phyloP scores from a whole-genome alignment of 441 rosid species.

The Pelargonium australe region DNA sequence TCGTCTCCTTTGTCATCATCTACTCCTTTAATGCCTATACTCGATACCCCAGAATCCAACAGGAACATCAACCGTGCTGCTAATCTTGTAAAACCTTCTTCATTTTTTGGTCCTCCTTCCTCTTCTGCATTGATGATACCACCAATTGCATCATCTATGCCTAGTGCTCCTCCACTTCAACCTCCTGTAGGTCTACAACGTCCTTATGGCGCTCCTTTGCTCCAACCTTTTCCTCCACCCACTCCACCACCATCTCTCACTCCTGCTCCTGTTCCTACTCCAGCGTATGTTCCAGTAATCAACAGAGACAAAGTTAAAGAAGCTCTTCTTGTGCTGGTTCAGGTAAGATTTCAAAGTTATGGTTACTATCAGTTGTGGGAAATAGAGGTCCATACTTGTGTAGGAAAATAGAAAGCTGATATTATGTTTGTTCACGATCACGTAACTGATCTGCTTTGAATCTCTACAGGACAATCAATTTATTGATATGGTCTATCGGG shows the following conservation, averaged over 20 bases:
- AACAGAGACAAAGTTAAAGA: constrained; percentile 71
- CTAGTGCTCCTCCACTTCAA: constrained; percentile 53
- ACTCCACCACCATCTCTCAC: constrained; percentile 78
- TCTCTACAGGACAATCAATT: constrained; percentile 62
- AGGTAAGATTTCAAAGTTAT: constrained; percentile 47
- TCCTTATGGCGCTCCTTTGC: constrained; percentile 68
- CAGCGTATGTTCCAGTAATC: constrained; percentile 38
- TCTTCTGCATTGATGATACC: constrained; percentile 33
- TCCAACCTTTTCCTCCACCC: constrained; percentile 95
- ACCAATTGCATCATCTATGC: constrained; percentile 40
- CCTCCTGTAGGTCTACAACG: constrained; percentile 48
- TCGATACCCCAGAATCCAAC: constrained; percentile 38
- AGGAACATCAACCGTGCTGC: constrained; percentile 35
- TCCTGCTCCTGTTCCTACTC: constrained; percentile 35
- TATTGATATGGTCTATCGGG: constrained; percentile 67
- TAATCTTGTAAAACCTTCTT: constrained; percentile 67
- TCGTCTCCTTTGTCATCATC: constrained; percentile 41
- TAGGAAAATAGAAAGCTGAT: not conserved
- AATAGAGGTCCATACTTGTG: too few species aligned
- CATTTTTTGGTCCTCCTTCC: constrained; percentile 53
- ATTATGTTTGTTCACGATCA: not conserved
- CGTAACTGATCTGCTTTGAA: not conserved
- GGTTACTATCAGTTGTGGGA: constrained; percentile 3
- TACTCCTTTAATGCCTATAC: constrained; percentile 40
- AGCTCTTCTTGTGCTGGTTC: constrained; percentile 64